phyloP scores from a whole-genome alignment of 1,284 basidiomycete species.

The Sphagnurus paluster region DNA sequence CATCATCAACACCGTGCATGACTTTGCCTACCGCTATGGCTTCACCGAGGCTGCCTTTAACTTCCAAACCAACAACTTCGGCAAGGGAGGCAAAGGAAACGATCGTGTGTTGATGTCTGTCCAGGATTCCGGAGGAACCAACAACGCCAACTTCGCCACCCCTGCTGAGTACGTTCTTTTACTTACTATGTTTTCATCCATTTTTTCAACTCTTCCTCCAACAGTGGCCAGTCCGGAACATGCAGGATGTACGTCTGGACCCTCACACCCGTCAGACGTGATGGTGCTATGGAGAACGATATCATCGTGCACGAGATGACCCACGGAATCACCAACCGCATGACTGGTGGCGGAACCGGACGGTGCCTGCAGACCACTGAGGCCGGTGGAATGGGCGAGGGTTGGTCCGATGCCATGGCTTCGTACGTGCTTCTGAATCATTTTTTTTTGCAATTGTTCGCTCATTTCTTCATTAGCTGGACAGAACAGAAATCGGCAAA shows the following conservation, averaged over 20 bases:
- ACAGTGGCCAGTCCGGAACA: constrained; percentile 8
- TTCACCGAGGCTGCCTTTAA: constrained; percentile 34
- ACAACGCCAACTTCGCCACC: constrained; percentile 44
- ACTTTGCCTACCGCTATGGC: constrained; percentile 40
- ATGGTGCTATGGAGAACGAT: constrained; percentile 44
- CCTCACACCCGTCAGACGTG: constrained; percentile 25
- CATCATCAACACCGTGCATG: constrained; percentile 46
- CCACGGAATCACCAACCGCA: constrained; percentile 44
- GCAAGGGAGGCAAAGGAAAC: constrained; percentile 35
- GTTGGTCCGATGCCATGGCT: constrained; percentile 48
- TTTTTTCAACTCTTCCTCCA: too few relatives aligned
- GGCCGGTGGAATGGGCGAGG: constrained; percentile 47
- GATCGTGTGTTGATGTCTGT: constrained; percentile 41
- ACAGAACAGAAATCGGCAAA: constrained; percentile 31
- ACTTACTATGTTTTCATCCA: neutral
- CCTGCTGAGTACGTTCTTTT: constrained; percentile 33
- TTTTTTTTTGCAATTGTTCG: constrained; percentile 27
- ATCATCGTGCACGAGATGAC: constrained; percentile 44
- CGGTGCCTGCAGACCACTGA: constrained; percentile 45
- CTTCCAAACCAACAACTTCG: constrained; percentile 44
- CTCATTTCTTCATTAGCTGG: constrained; percentile 32
- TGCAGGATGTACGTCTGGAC: constrained; percentile 14
- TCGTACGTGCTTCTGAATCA: constrained; percentile 30
- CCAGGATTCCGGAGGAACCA: constrained; percentile 35
- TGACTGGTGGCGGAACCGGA: constrained; percentile 48